phyloP scores from a whole-genome alignment of 2,329 filamentous ascomycete genomes.

The Arthrobotrys megalospora region DNA sequence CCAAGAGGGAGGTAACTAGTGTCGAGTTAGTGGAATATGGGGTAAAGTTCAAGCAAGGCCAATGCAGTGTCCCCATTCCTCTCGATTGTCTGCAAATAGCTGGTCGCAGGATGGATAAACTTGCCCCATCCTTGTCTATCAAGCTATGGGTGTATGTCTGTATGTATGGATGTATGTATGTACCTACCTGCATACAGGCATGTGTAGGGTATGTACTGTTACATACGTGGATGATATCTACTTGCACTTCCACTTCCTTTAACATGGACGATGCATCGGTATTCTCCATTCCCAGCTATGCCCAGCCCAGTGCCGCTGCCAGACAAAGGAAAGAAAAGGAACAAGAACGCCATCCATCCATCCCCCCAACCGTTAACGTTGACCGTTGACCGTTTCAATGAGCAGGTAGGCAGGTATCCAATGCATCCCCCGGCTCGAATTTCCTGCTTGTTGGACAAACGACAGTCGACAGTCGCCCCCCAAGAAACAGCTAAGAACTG shows the following conservation, averaged over 20 bases:
- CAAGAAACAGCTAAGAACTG: background rate
- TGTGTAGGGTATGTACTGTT: background rate
- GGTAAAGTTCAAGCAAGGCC: slow-evolving; percentile 40
- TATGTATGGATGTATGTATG: too few species aligned
- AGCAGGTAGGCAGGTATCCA: too few species aligned
- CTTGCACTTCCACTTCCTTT: too few species aligned
- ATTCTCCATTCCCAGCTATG: too few species aligned
- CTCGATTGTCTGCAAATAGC: background rate
- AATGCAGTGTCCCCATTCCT: slow-evolving; percentile 20
- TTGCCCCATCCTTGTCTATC: slow-evolving; percentile 35
- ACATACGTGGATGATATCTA: background rate
- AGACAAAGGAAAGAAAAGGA: too few species aligned
- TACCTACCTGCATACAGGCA: background rate
- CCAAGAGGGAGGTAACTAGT: slow-evolving; percentile 20
- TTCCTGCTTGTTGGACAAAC: slow-evolving; percentile 19
- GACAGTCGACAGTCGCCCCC: background rate
- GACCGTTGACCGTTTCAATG: background rate
- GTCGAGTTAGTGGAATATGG: slow-evolving; percentile 30
- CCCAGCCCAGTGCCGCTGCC: too few species aligned
- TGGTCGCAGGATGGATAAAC: slow-evolving; percentile 29
- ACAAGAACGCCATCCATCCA: too few species aligned
- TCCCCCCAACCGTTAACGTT: too few species aligned
- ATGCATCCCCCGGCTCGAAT: slow-evolving; percentile 8
- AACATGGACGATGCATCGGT: too few species aligned
- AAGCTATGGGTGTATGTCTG: too few species aligned